phyloP scores from a whole-genome alignment of 495 filamentous ascomycete genomes.

The Penicillium pancosmium region DNA sequence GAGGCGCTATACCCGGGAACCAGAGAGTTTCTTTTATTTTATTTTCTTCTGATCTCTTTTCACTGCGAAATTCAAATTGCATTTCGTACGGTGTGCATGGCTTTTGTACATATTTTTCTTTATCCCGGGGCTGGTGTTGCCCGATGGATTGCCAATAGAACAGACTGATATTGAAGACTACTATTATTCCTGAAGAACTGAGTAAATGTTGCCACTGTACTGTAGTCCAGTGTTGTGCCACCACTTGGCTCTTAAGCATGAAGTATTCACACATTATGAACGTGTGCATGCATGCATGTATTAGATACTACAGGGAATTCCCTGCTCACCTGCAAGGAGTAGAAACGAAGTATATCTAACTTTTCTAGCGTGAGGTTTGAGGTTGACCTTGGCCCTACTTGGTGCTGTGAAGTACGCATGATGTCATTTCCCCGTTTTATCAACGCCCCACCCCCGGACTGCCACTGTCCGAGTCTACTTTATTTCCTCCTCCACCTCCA shows the following conservation, averaged over 20 bases:
- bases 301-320: too few species aligned
- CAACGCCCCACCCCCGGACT: neutral
- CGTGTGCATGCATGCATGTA: too few species aligned
- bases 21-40: conserved; percentile 15
- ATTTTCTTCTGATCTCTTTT: conserved; percentile 11
- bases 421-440: conserved; percentile 1
- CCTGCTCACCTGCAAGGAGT: too few species aligned
- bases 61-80: neutral
- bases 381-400: neutral
- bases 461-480: neutral
- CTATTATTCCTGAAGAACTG: neutral
- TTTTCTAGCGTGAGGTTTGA: neutral
- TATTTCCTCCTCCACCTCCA: neutral
- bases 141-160: conserved; percentile 5
- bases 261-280: too few species aligned
- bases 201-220: neutral
- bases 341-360: neutral
- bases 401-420: neutral
- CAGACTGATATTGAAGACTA: neutral
- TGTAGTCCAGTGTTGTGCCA: neutral
- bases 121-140: conserved; percentile 19
- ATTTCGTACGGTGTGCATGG: conserved; percentile 1
- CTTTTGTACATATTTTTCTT: conserved; percentile 20
- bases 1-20: conserved; percentile 46
- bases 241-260: too few species aligned